Evolutionary conservation across 768 basidiomycete genomes (phyloP), one percentile per base, ranked within the genome.

Genomic region (Phylloporus arenicola): DNA sequence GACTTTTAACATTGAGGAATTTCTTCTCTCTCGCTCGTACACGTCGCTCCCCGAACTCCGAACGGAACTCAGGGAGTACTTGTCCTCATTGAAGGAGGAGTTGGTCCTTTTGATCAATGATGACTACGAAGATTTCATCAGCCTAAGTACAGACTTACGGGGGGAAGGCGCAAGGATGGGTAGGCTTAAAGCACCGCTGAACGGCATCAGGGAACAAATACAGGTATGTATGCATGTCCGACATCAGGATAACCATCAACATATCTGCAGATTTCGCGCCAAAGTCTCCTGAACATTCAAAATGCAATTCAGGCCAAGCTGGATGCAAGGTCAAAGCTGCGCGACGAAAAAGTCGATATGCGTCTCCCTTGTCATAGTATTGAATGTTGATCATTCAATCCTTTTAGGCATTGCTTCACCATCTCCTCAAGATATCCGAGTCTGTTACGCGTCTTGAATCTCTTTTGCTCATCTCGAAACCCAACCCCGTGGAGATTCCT

Each of bases 81-180:
- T 92, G 52, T 79, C 81, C 0, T 72, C 77, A 10, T 71, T 99
- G 55, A 92, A 95, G 68, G 91, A 94, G 65, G 95, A 96, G 65
- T 78, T 99, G 31, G 92, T 98, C 27, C 84, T 84, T 61, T 82
- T 98, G 61, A 96, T 98, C 65, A 98, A 99, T 68, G 87, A 92
- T 59, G 96, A 98, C 70, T 99, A 98, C 62, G 93, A 93, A 66
- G 93, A 93, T 13, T 99, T 98, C 65, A 95, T 98, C 61, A 92
- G 89, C 58, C 75, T 99, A 27, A 94, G 94, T 56, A 93, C 94
- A 3, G 92, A 97, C 60, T 67, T 98, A 56, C 79, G 84, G 57
- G 92, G 87, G 39, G 94, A 97, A 69, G 87, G 88, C 3, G 73
- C 75, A 34, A 75, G 91, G 55, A 65, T 95, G 58, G 75, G 78